Conservation (phyloP, 352 stramenopile species). For the Poterioochromonas sp. region DNA sequence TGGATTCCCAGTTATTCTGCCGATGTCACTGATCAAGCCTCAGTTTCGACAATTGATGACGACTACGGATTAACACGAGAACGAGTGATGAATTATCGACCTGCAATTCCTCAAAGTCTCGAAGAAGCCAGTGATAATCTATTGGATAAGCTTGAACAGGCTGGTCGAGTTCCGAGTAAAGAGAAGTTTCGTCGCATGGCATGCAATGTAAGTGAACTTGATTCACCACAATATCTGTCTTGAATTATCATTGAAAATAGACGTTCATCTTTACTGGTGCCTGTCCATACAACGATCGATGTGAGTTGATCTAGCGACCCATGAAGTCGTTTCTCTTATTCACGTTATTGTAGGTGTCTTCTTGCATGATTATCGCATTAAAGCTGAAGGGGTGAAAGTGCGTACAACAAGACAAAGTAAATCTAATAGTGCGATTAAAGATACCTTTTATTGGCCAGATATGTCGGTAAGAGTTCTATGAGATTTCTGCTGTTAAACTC, state of each 20-base stretch:
- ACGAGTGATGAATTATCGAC: too few relatives aligned
- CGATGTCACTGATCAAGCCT: too few relatives aligned
- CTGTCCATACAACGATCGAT: constrained; percentile 26
- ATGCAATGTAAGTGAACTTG: neutral
- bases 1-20: too few relatives aligned
- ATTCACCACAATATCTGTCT: neutral
- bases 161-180: constrained; percentile 19
- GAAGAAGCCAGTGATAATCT: constrained; percentile 11
- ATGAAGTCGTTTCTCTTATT: neutral
- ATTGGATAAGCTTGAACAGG: constrained; percentile 6
- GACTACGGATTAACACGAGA: too few relatives aligned
- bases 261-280: constrained; percentile 22
- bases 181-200: constrained; percentile 24
- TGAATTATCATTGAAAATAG: too few relatives aligned
- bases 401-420: neutral
- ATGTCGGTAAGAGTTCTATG: constrained; percentile 5
- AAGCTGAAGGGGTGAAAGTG: constrained; percentile 6
- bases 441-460: constrained; percentile 27
- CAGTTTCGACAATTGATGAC: too few relatives aligned
- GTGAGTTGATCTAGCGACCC: neutral
- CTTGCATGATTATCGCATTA: constrained; percentile 21
- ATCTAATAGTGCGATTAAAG: neutral
- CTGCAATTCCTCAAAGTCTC: too few relatives aligned
- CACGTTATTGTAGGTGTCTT: neutral
- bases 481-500: neutral